phyloP scores from a whole-genome alignment of 2,329 filamentous ascomycete genomes.

The Aspergillus pseudoglaucus region DNA sequence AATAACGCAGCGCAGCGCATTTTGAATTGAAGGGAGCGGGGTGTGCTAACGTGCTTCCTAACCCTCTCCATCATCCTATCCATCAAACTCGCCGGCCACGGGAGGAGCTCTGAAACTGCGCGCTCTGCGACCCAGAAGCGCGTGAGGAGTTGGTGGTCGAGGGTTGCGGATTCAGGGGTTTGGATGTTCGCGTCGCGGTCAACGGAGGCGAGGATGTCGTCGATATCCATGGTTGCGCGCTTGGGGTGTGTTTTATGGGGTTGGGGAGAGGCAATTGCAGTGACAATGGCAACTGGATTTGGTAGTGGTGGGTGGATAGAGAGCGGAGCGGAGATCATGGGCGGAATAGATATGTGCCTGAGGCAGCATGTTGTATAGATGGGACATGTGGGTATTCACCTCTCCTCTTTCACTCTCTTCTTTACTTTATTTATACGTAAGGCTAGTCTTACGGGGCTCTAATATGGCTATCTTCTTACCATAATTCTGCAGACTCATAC shows the following conservation, averaged over 20 bases:
- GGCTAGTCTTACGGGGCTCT: no score
- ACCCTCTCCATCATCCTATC: slow-evolving; percentile 72
- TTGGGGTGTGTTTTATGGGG: background rate
- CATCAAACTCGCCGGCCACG: slow-evolving; percentile 70
- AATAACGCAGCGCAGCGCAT: background rate
- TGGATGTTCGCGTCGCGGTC: slow-evolving; percentile 49
- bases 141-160: slow-evolving; percentile 82
- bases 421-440: no score
- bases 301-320: background rate
- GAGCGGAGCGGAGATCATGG: no score
- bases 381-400: no score
- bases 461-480: no score
- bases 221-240: slow-evolving; percentile 59
- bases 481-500: no score
- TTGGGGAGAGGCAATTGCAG: background rate
- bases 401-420: no score
- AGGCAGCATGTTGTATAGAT: no score
- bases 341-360: no score
- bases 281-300: background rate
- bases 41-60: slow-evolving; percentile 48
- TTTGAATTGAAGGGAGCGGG: background rate
- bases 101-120: slow-evolving; percentile 79
- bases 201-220: slow-evolving; percentile 70
- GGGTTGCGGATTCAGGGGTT: slow-evolving; percentile 29
- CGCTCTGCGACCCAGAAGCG: slow-evolving; percentile 91